These are phyloP conservation scores for Pouteria glomerata DNA, from an alignment of 148 eudicot genomes.

Conservation along the genomic window DNA sequence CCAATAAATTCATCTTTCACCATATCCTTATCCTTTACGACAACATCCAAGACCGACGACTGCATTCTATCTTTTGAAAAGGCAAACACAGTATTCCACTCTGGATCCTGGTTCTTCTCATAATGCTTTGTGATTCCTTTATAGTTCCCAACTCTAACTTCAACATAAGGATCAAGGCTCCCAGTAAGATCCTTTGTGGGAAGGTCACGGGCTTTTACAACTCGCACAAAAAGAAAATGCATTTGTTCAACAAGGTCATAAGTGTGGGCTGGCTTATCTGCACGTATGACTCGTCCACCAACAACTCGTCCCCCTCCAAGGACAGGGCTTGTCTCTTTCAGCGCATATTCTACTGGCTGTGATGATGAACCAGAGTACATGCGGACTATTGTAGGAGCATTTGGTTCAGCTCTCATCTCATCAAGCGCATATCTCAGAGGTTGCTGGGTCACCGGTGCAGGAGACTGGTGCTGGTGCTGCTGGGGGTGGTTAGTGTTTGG, in stretches of 20 bases:
- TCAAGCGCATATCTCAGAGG: conserved; percentile 18
- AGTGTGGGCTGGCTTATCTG: conserved; percentile 42
- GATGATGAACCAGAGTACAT: conserved; percentile 33
- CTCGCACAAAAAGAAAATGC: conserved; percentile 75
- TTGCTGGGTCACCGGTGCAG: conserved; percentile 27
- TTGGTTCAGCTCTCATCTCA: conserved; percentile 38
- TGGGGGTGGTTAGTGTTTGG: conserved; percentile 28
- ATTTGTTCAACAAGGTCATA: conserved; percentile 84
- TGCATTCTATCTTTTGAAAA: conserved; percentile 70
- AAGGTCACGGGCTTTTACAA: conserved; percentile 76
- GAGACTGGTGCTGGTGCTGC: conserved; percentile 16
- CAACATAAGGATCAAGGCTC: conserved; percentile 83
- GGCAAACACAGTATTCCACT: conserved; percentile 84
- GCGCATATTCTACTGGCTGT: conserved; percentile 45
- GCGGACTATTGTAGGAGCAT: conserved; percentile 28
- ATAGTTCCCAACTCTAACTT: conserved; percentile 79
- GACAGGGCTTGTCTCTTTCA: conserved; percentile 77
- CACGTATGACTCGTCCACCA: conserved; percentile 61
- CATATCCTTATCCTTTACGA: conserved; percentile 69
- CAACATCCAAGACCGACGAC: conserved; percentile 54
- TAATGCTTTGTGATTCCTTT: conserved; percentile 68
- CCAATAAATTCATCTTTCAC: conserved; percentile 84
- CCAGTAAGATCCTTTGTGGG: conserved; percentile 72
- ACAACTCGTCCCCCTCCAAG: conserved; percentile 75
- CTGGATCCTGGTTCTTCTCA: conserved; percentile 54